Base-by-base conservation (phyloP, 495 filamentous ascomycete species). In the Penicillium cataractarum region DNA sequence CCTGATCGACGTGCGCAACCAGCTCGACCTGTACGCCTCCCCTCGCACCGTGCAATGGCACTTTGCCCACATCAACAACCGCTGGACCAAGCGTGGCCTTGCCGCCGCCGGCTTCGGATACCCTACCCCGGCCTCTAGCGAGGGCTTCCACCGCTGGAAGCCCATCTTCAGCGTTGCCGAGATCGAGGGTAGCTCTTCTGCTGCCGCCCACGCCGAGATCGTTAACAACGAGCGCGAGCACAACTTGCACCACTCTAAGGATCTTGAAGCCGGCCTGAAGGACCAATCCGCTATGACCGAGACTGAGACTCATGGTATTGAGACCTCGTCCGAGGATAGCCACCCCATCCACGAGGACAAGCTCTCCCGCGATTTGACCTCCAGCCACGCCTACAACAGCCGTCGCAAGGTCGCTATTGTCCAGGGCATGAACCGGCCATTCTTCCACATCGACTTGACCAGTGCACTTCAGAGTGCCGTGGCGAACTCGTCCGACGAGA, bases 161-260 rank as follows among this genome's bases (percentile, higher is more conserved):
- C 92, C 92, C n/a, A 92, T 99, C 72, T 99, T 97, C 82, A 92
- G 86, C 73, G 91, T 99, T 13, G 90, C 96, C 10, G 93, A 97
- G 70, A 87, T 96, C 56, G 92, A 90, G 40, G 92, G 92, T 35
- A 72, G 72, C 10, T 75, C 84, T 40, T 90, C 87, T 3, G 91
- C 90, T 0, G 90, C 90, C 0, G 87, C 76, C 0, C 83, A 87
- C 37, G 85, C 82, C 0, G 82, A 85, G 60, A 73, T 82, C 21
- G 77, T 81, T 8, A 82, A 83, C 58, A 90, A 90, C 66, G 82
- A 87, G 73, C 85, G 82, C 68, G 82, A 85, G 64, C 64, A 76
- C 3, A 68, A 71, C 19, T 67, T 79, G 42, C 68, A 59, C 17
- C 60, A 53, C 12, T 65, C 73, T 6, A 65, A 80, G 37, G 72